phyloP scores from a whole-genome alignment of 306 rosid genomes.

The Inga laurina region DNA sequence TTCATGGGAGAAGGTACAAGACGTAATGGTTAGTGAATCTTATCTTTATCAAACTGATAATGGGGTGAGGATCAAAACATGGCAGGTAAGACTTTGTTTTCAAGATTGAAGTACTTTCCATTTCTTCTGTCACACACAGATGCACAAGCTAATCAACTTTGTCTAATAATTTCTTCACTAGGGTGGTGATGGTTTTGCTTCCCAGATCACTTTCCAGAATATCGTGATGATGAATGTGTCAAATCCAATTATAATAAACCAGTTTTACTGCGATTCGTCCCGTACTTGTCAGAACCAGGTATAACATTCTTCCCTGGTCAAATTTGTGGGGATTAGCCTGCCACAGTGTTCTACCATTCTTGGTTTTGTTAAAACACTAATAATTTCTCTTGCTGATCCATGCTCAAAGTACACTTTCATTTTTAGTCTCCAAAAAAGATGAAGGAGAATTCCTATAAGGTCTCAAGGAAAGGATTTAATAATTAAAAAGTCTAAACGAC shows the following conservation, averaged over 20 bases:
- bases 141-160: not conserved
- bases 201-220: slow-evolving; percentile 48
- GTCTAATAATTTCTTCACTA: slow-evolving; percentile 25
- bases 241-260: slow-evolving; percentile 66
- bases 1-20: slow-evolving; percentile 59
- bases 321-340: not conserved
- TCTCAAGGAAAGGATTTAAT: too few relatives aligned
- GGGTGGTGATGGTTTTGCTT: slow-evolving; percentile 67
- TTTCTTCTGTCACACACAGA: not conserved
- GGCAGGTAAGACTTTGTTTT: slow-evolving; percentile 55
- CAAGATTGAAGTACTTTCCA: not conserved
- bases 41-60: slow-evolving; percentile 64
- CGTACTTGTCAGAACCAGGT: slow-evolving; percentile 62
- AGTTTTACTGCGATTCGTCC: slow-evolving; percentile 62
- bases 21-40: slow-evolving; percentile 70
- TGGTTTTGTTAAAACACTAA: not conserved
- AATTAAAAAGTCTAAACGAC: too few relatives aligned
- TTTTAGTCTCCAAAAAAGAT: not conserved
- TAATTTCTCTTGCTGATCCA: not conserved
- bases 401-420: not conserved
- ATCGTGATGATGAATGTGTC: slow-evolving; percentile 60
- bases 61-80: slow-evolving; percentile 91
- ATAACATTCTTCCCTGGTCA: not conserved
- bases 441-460: too few relatives aligned
- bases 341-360: not conserved